phyloP scores from a whole-genome alignment of 352 stramenopile species.

The Bremia lactucae region DNA sequence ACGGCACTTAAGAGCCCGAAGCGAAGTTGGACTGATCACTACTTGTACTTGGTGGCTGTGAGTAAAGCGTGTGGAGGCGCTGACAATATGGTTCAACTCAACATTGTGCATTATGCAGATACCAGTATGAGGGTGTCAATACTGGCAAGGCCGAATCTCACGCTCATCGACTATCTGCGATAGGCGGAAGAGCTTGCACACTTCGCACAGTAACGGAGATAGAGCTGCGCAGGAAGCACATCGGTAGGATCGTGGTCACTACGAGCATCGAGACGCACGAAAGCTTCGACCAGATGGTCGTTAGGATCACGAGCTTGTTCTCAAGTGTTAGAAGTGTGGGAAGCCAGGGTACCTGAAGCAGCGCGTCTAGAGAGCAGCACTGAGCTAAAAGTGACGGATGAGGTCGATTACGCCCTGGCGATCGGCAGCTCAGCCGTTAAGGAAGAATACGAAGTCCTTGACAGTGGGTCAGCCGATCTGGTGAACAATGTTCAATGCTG shows the following conservation, averaged over 20 bases:
- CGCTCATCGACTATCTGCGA: conserved; percentile 2
- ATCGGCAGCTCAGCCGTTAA: background rate
- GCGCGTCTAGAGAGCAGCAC: background rate
- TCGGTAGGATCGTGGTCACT: conserved; percentile 1
- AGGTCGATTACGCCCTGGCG: conserved; percentile 3
- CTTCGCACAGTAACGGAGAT: conserved; percentile 10
- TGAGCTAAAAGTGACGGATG: background rate
- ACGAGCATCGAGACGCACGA: conserved; percentile 2
- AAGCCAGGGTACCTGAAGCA: conserved; percentile 1
- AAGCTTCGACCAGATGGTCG: too few relatives aligned
- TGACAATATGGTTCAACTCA: conserved; percentile 6
- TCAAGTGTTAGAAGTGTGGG: conserved; percentile 6
- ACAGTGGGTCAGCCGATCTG: conserved; percentile 5
- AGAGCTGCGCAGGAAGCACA: background rate
- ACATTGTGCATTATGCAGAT: conserved; percentile 16
- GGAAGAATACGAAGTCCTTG: conserved; percentile 5
- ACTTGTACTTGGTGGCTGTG: conserved; percentile 9
- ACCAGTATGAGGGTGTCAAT: conserved; percentile 1
- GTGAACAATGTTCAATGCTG: conserved; percentile 6
- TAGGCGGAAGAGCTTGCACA: conserved; percentile 15
- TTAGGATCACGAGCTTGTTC: too few relatives aligned
- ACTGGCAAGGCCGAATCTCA: conserved; percentile 4
- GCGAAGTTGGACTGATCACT: conserved; percentile 7
- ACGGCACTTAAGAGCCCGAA: conserved; percentile 3
- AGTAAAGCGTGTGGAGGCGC: conserved; percentile 5